Percentiles rank a stretch among this genome's conserved stretches.
These are phyloP conservation scores for Entrophospora sp. DNA, from an alignment of 192 early-diverging fungal species.

Conservation along the genomic window DNA sequence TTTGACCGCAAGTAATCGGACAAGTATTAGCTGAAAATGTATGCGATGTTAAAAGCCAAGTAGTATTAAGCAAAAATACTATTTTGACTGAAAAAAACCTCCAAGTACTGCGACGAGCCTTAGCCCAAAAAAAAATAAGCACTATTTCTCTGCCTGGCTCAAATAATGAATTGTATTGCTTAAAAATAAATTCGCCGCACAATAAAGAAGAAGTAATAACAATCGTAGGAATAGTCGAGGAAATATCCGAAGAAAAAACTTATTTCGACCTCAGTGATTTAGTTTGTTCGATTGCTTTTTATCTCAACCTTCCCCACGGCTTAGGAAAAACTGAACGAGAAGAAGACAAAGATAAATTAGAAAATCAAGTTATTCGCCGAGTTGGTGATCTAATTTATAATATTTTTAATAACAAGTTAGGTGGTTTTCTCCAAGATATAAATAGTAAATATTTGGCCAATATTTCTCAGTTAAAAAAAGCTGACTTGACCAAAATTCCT, in stretches of 20 bases:
- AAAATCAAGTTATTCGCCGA: constrained; percentile 6
- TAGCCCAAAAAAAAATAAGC: background rate
- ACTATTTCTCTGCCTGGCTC: background rate
- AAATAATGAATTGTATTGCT: background rate
- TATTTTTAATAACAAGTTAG: constrained; percentile 1
- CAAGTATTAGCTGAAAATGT: background rate
- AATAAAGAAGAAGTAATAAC: background rate
- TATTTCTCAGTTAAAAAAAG: constrained; percentile 9
- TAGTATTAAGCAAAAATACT: constrained; percentile 6
- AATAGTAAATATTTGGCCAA: background rate
- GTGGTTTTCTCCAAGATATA: constrained; percentile 4
- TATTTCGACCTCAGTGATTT: constrained; percentile 6
- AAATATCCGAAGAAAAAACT: constrained; percentile 4
- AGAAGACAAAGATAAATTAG: constrained; percentile 14
- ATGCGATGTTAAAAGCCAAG: background rate
- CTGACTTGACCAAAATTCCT: background rate
- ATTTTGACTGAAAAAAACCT: background rate
- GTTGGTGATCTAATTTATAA: background rate
- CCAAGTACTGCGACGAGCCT: background rate
- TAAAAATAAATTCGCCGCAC: background rate
- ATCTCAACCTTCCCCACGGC: background rate
- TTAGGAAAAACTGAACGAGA: background rate
- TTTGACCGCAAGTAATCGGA: background rate
- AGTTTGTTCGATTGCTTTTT: background rate
- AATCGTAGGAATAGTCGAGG: background rate